These are phyloP conservation scores for Sphaceloma murrayae DNA, from an alignment of 2,329 filamentous ascomycete species.

Conservation along the genomic window DNA sequence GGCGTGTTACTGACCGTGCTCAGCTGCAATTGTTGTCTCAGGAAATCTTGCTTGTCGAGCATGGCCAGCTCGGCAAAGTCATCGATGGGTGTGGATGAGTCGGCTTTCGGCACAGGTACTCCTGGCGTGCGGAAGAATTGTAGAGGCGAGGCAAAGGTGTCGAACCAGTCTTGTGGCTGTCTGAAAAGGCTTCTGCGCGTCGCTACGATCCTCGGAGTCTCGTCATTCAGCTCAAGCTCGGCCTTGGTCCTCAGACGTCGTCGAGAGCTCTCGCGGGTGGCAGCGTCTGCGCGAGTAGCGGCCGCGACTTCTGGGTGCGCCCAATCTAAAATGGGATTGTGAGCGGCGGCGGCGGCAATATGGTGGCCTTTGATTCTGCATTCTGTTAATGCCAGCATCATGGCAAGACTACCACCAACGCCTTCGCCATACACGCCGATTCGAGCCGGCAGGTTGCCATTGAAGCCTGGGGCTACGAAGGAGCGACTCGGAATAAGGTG, in stretches of 20 bases:
- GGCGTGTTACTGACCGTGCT: constrained; percentile 19
- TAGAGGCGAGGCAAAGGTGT: constrained; percentile 42
- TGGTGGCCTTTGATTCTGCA: constrained; percentile 34
- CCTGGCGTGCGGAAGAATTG: constrained; percentile 42
- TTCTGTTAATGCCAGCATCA: constrained; percentile 43
- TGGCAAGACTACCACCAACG: constrained; percentile 39
- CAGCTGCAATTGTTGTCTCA: constrained; percentile 22
- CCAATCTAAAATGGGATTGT: constrained; percentile 42
- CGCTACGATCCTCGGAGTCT: too few species aligned
- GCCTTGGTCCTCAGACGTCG: too few species aligned
- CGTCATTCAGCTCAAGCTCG: constrained; percentile 28
- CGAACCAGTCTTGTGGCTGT: constrained; percentile 37
- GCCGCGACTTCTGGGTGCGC: constrained; percentile 35
- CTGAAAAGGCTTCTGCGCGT: constrained; percentile 34
- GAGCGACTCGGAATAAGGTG: constrained; percentile 29
- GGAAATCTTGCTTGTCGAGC: constrained; percentile 25
- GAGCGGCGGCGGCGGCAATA: constrained; percentile 38
- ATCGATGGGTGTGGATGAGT: constrained; percentile 23
- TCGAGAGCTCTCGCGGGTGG: too few species aligned
- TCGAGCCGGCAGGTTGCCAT: constrained; percentile 24
- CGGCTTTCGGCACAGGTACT: constrained; percentile 22
- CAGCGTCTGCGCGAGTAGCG: too few species aligned
- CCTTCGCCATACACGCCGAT: constrained; percentile 41
- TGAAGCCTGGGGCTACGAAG: constrained; percentile 23
- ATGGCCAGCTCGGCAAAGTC: constrained; percentile 26